Evolutionary conservation across 805 yeast genomes (phyloP).

Genomic region (Hanseniaspora nectarophila): DNA sequence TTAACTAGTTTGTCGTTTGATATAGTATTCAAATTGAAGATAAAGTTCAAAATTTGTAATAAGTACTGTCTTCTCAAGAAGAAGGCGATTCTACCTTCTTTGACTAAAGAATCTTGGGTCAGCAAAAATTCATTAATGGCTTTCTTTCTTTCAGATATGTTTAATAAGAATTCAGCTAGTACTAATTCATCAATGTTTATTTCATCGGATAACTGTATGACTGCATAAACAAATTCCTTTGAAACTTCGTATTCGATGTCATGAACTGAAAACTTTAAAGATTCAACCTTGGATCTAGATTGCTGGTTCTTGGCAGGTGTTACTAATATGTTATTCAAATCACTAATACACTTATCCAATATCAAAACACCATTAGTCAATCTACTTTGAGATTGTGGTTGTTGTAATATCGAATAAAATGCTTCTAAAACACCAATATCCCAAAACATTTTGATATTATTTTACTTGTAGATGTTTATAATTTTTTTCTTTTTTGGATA

Average conservation of each 20-base stretch:
- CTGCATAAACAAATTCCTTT: conserved; percentile 48
- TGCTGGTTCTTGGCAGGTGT: conserved; percentile 30
- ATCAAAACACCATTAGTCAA: conserved; percentile 19
- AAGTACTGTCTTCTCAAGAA: conserved; percentile 61
- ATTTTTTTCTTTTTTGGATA: no score
- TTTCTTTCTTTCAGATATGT: conserved; percentile 20
- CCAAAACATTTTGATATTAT: conserved; percentile 27
- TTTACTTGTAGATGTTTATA: no score
- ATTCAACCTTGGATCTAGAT: conserved; percentile 38
- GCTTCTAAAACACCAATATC: conserved; percentile 33
- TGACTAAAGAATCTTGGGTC: conserved; percentile 30
- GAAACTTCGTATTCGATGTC: conserved; percentile 54
- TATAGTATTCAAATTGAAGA: conserved; percentile 27
- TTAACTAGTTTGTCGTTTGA: conserved; percentile 16
- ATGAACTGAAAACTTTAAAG: conserved; percentile 37
- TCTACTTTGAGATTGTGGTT: background rate
- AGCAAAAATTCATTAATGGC: conserved; percentile 20
- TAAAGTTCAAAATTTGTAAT: conserved; percentile 44
- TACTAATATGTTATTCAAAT: conserved; percentile 31
- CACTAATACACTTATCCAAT: conserved; percentile 32
- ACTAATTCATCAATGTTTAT: conserved; percentile 65
- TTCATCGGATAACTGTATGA: conserved; percentile 49
- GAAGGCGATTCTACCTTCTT: conserved; percentile 56
- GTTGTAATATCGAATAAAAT: conserved; percentile 28
- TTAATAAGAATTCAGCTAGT: conserved; percentile 54